Evolutionary conservation across 495 filamentous ascomycete species (phyloP).

Genomic region (Penicillium herquei): DNA sequence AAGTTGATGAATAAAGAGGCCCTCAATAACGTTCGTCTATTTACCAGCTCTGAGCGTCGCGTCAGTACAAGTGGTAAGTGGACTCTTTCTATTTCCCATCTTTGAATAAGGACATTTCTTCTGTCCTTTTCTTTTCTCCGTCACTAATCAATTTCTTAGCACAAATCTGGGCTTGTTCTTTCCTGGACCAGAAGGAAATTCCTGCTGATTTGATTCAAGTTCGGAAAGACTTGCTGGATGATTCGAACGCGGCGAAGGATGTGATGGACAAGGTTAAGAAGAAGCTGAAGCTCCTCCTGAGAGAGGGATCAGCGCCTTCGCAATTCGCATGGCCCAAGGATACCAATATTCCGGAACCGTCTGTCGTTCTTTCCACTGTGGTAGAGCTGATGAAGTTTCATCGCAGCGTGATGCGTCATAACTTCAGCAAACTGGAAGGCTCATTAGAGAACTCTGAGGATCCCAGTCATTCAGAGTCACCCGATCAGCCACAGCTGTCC

Average conservation of each 20-base stretch:
- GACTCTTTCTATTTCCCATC: not conserved
- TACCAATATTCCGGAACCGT: constrained; percentile 81
- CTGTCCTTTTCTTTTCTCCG: not conserved
- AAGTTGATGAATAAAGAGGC: constrained; percentile 90
- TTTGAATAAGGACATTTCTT: not conserved
- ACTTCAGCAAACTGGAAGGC: constrained; percentile 73
- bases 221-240: constrained; percentile 91
- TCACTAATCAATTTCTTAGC: constrained; percentile 45
- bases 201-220: constrained; percentile 80
- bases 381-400: constrained; percentile 98
- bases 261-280: constrained; percentile 99
- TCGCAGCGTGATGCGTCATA: constrained; percentile 87
- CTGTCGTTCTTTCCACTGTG: constrained; percentile 83
- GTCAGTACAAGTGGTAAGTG: constrained; percentile 81
- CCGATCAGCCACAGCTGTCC: constrained; percentile 53
- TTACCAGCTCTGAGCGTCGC: constrained; percentile 89
- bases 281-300: constrained; percentile 87
- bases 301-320: constrained; percentile 84
- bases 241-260: constrained; percentile 98
- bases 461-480: constrained; percentile 17
- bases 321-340: constrained; percentile 97
- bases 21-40: constrained; percentile 85
- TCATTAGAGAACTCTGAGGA: constrained; percentile 49
- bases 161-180: constrained; percentile 92
- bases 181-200: constrained; percentile 82